A percentile compares a stretch with the other conserved stretches of the same genome.
Conservation (phyloP, 768 basidiomycete species). For the Leucocoprinus leucothites region DNA sequence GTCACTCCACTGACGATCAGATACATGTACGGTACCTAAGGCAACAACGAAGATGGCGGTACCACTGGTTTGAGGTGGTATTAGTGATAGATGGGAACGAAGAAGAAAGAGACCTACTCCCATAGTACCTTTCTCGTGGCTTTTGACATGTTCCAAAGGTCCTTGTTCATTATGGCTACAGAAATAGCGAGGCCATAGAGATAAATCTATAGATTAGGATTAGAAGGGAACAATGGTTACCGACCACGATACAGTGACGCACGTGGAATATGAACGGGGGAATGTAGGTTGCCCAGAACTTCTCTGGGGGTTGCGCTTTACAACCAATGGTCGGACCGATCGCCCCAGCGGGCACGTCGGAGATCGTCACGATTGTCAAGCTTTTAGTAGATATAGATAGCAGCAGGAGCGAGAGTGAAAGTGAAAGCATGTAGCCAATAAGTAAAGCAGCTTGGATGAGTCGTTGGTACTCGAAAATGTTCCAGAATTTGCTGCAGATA, state of each 20-base stretch:
- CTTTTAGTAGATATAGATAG: neutral
- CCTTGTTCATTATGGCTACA: neutral
- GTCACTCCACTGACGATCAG: neutral
- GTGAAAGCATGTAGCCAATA: neutral
- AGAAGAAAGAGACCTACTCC: neutral
- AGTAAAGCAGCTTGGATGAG: neutral
- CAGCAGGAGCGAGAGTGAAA: neutral
- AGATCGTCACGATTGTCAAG: neutral
- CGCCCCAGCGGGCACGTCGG: neutral
- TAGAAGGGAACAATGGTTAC: too few species aligned
- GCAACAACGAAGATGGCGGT: neutral
- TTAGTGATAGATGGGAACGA: neutral
- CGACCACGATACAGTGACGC: neutral
- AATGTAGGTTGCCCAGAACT: neutral
- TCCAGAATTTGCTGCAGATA: conserved; percentile 4
- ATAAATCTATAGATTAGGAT: neutral
- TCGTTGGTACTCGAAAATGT: conserved; percentile 3
- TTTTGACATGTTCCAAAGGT: conserved; percentile 3
- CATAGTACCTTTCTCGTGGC: conserved; percentile 8
- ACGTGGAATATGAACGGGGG: conserved; percentile 7
- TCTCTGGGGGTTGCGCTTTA: neutral
- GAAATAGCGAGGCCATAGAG: conserved; percentile 1
- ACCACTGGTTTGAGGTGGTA: neutral
- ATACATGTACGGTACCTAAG: neutral
- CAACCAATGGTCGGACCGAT: neutral